Evolutionary conservation across 148 eudicot species (phyloP).

Genomic region (Nepenthes gracilis): DNA sequence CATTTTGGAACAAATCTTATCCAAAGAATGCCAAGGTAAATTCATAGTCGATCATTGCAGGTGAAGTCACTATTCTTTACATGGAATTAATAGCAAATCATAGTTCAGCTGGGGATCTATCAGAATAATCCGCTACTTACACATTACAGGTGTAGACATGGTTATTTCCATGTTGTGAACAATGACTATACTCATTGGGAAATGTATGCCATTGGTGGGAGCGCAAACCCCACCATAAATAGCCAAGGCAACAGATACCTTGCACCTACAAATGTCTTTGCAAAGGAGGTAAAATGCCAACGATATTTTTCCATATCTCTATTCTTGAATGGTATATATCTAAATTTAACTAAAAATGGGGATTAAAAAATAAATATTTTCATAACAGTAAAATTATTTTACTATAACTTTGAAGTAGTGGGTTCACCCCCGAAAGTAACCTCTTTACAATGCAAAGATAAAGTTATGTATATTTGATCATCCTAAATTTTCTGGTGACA

Average conservation of each 20-base stretch:
- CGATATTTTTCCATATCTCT: not conserved
- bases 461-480: too few relatives aligned
- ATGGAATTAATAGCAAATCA: not conserved
- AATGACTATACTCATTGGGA: slow-evolving; percentile 98
- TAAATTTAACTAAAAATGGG: not conserved
- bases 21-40: slow-evolving; percentile 96
- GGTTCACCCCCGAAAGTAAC: too few relatives aligned
- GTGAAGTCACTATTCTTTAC: not conserved
- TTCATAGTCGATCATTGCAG: not conserved
- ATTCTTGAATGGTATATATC: not conserved
- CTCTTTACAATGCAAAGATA: too few relatives aligned
- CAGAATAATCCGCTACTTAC: not conserved
- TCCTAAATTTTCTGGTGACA: too few relatives aligned
- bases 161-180: slow-evolving; percentile 94
- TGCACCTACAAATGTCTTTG: slow-evolving; percentile 62
- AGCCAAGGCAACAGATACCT: slow-evolving; percentile 93
- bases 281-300: slow-evolving; percentile 56
- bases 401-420: too few relatives aligned
- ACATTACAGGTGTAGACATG: slow-evolving; percentile 71
- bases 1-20: slow-evolving; percentile 88
- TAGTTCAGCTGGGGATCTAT: not conserved
- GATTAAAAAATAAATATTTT: not conserved
- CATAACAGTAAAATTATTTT: too few relatives aligned
- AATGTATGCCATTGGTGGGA: slow-evolving; percentile 96
- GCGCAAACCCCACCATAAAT: slow-evolving; percentile 82